Percentiles rank a stretch among this genome's conserved stretches.
Evolutionary conservation across 805 yeast species (phyloP).

Genomic region (Cyberlindnera galapagoensis): DNA sequence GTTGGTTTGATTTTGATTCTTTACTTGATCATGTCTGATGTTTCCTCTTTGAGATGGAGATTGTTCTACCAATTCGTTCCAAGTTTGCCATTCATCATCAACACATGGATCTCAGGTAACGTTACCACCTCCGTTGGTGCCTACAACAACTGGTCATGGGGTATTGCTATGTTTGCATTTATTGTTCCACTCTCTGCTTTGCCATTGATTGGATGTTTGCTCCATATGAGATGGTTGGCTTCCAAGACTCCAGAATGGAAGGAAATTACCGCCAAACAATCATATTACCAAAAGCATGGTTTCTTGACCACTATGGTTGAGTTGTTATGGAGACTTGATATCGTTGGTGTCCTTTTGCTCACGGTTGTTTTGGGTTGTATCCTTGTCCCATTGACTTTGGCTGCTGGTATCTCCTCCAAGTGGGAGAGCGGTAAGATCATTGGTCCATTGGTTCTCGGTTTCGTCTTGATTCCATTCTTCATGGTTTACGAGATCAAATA

Average conservation of each 20-base stretch:
- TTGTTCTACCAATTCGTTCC: slow-evolving; percentile 58
- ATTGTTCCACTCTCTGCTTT: slow-evolving; percentile 60
- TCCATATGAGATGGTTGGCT: slow-evolving; percentile 53
- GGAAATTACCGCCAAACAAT: slow-evolving; percentile 32
- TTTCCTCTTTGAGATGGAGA: slow-evolving; percentile 67
- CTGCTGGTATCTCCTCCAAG: slow-evolving; percentile 50
- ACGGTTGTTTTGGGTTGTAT: slow-evolving; percentile 55
- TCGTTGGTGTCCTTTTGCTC: slow-evolving; percentile 53
- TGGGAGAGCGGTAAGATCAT: slow-evolving; percentile 61
- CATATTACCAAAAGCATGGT: slow-evolving; percentile 33
- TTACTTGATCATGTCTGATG: slow-evolving; percentile 56
- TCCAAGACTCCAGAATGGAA: slow-evolving; percentile 45
- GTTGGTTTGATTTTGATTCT: slow-evolving; percentile 55
- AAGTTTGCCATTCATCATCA: slow-evolving; percentile 66
- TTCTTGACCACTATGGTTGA: slow-evolving; percentile 26
- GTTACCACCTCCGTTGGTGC: slow-evolving; percentile 35
- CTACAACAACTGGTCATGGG: slow-evolving; percentile 54
- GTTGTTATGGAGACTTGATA: slow-evolving; percentile 59
- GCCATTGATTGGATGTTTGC: slow-evolving; percentile 49
- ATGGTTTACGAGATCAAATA: slow-evolving; percentile 50
- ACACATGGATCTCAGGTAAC: slow-evolving; percentile 72
- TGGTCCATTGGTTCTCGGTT: slow-evolving; percentile 66
- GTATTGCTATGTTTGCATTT: slow-evolving; percentile 75
- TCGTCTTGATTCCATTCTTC: slow-evolving; percentile 52
- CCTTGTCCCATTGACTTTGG: slow-evolving; percentile 67